Evolutionary conservation across 2,329 filamentous ascomycete genomes (phyloP), one percentile per base, ranked within the genome.

Genomic region (Chaetomium globosum): DNA sequence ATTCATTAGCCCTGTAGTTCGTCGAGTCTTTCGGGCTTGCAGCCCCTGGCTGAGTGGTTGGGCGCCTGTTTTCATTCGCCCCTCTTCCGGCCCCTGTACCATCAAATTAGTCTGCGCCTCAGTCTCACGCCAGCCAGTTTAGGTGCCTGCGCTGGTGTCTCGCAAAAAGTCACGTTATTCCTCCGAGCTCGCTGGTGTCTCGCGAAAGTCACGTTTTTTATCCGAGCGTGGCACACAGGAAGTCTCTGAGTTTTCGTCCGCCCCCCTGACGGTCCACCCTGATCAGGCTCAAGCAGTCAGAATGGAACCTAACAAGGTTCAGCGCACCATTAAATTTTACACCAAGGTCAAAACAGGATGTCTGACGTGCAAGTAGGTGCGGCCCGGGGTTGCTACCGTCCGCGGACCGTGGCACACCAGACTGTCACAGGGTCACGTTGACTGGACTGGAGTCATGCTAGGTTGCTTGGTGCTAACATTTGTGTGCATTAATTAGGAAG

Each of bases 351-450:
- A 56, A 36, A 64, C 64, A 8, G 68, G 67, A 9, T 70, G 68
- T n/a, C 16, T 66, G 55, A 70, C 68, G 4, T 70, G 68, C 67
- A 70, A 69, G 68, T 68, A 64, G 2, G 68, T 62, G 9, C 46
- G 16, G 28, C 55, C 23, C 31, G n/a, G 30, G 19, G 30, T 39
- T 19, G 33, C 21, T 33, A 39, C 30, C 26, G 26, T 26, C 26
- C 26, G 26, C 26, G 26, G 26, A 26, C 26, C 26, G 26, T 26
- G 26, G 26, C 26, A 26, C 26, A n/a, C n/a, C n/a, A 2, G 26
- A 1, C 30, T 28, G 10, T 36, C n/a, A 19, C 39, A 16, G n/a
- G 33, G 33, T 12, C 48, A 28, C 4, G 26, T 26, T 26, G 26
- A 26, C 26, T 26, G 26, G 26, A 26, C 26, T 26, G 26, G 26